Evolutionary conservation across 2,329 filamentous ascomycete species (phyloP).

Genomic region (Niveomyces coronatus): DNA sequence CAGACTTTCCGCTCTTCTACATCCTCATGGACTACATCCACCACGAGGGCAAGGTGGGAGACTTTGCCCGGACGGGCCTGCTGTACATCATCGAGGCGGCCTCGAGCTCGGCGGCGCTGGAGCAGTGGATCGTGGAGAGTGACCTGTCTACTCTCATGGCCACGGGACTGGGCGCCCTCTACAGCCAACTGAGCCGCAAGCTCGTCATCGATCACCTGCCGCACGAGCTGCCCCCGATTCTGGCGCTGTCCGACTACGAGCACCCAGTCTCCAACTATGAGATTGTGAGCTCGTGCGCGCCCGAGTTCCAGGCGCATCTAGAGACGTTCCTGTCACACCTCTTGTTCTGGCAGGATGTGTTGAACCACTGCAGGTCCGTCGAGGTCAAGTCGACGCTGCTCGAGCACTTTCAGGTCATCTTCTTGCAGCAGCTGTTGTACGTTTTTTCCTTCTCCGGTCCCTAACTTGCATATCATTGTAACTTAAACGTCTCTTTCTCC

Average conservation of each 20-base stretch:
- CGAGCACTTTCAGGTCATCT: constrained; percentile 95
- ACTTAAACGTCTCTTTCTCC: no score
- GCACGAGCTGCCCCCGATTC: constrained; percentile 67
- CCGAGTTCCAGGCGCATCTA: constrained; percentile 74
- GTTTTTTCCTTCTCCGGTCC: constrained; percentile 26
- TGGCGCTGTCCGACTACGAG: constrained; percentile 82
- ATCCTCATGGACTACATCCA: constrained; percentile 94
- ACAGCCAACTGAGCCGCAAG: constrained; percentile 61
- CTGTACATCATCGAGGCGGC: constrained; percentile 94
- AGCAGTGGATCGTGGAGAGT: constrained; percentile 95
- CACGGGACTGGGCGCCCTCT: constrained; percentile 74
- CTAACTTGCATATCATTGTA: no score
- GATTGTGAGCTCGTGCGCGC: constrained; percentile 62
- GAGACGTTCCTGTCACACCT: constrained; percentile 92
- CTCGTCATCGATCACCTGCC: constrained; percentile 69
- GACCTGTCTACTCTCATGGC: constrained; percentile 96
- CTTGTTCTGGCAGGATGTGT: constrained; percentile 94
- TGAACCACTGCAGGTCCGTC: constrained; percentile 86
- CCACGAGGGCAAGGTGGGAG: constrained; percentile 84
- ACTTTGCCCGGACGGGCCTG: constrained; percentile 89
- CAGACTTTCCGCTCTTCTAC: constrained; percentile 94
- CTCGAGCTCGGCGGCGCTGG: constrained; percentile 68
- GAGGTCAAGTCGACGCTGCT: constrained; percentile 89
- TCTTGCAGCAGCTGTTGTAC: constrained; percentile 85
- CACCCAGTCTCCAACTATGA: constrained; percentile 60